These are phyloP conservation scores for Periconia sp. DNA, from an alignment of 2,329 filamentous ascomycete species.

Conservation along the genomic window DNA sequence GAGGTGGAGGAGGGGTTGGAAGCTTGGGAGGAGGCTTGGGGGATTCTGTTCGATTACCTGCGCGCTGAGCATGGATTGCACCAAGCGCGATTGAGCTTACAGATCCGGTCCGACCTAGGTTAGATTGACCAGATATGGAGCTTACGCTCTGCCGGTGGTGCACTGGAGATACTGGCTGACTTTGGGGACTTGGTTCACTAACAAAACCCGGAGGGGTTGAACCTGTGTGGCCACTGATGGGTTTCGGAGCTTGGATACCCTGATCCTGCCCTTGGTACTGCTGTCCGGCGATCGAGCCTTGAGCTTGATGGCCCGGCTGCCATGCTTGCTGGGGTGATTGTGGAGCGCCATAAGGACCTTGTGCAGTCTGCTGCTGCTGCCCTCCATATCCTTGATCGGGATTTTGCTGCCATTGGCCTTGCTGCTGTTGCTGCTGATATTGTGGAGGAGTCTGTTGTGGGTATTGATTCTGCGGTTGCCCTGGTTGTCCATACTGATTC, in stretches of 20 bases:
- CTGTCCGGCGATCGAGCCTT: constrained; percentile 21
- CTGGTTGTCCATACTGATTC: constrained; percentile 22
- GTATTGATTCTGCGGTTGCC: constrained; percentile 7
- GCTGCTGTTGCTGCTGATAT: constrained; percentile 21
- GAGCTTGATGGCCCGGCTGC: constrained; percentile 23
- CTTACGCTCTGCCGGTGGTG: constrained; percentile 33
- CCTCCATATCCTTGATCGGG: constrained; percentile 7
- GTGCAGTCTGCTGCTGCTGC: constrained; percentile 10
- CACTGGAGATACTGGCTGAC: constrained; percentile 42
- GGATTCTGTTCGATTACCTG: constrained; percentile 29
- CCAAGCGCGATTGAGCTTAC: constrained; percentile 42
- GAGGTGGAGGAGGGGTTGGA: constrained; percentile 31
- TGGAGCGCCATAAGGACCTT: constrained; percentile 15
- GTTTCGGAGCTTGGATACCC: constrained; percentile 34
- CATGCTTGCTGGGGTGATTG: constrained; percentile 11
- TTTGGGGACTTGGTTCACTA: constrained; percentile 33
- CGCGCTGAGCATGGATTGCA: constrained; percentile 32
- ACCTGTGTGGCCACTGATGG: constrained; percentile 28
- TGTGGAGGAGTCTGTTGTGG: constrained; percentile 18
- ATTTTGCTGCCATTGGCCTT: constrained; percentile 2
- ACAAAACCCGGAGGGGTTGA: constrained; percentile 32
- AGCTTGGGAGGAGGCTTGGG: constrained; percentile 27
- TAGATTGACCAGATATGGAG: constrained; percentile 20
- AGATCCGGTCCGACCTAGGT: constrained; percentile 33
- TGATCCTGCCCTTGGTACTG: constrained; percentile 25